Percentiles rank a stretch among this genome's conserved stretches.
These are phyloP conservation scores for Tylopilus sp. DNA, from an alignment of 1,284 basidiomycete species.

Conservation along the genomic window DNA sequence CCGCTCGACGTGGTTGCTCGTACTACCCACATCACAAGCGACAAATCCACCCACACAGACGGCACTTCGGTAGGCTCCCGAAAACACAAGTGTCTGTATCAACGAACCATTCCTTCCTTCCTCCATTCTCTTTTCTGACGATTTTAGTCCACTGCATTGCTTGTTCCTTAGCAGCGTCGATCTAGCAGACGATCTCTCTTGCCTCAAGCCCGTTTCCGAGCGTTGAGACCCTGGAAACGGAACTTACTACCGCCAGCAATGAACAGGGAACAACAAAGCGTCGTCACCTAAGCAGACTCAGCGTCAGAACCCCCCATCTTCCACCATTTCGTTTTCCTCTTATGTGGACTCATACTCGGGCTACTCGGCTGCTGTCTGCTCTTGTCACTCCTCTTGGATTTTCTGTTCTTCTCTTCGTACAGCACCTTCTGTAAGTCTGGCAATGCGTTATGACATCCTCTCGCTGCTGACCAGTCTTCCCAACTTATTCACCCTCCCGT, in stretches of 20 bases:
- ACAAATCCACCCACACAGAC: constrained; percentile 38
- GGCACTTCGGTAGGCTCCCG: constrained; percentile 50
- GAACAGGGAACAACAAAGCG: constrained; percentile 65
- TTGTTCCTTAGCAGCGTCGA: constrained; percentile 59
- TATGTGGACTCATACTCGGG: constrained; percentile 54
- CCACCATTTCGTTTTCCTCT: constrained; percentile 66
- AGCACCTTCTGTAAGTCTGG: constrained; percentile 62
- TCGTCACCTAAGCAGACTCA: constrained; percentile 79
- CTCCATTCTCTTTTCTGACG: constrained; percentile 76
- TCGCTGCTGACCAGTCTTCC: constrained; percentile 62
- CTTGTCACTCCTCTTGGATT: constrained; percentile 70
- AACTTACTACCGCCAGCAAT: constrained; percentile 31
- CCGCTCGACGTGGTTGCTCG: constrained; percentile 52
- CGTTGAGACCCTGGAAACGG: constrained; percentile 55
- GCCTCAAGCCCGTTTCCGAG: constrained; percentile 50
- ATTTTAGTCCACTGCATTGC: constrained; percentile 81
- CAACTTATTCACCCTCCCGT: constrained; percentile 70
- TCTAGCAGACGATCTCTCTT: constrained; percentile 30
- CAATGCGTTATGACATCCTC: constrained; percentile 78
- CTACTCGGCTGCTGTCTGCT: constrained; percentile 53
- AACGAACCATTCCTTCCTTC: constrained; percentile 50
- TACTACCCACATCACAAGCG: constrained; percentile 42
- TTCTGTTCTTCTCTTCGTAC: constrained; percentile 62
- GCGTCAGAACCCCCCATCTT: constrained; percentile 72
- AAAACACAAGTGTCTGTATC: constrained; percentile 46